Conservation (phyloP, 768 basidiomycete species). For the Hericium rajendrae region DNA sequence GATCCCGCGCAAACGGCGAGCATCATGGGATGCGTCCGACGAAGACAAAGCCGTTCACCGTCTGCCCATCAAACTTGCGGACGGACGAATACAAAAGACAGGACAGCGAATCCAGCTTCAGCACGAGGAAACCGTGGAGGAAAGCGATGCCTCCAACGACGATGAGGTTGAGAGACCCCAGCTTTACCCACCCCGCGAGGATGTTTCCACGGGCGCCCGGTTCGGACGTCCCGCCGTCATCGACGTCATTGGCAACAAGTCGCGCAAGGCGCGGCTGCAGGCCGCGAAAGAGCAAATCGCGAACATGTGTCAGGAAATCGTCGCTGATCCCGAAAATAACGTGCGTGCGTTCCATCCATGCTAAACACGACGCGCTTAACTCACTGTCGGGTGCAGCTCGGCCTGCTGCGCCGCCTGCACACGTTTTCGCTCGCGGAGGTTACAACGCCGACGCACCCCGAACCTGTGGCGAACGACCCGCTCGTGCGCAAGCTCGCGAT, state of each 20-base stretch:
- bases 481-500: slow-evolving; percentile 83
- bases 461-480: slow-evolving; percentile 68
- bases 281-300: slow-evolving; percentile 93
- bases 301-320: slow-evolving; percentile 83
- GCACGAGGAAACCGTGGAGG: slow-evolving; percentile 17
- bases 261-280: slow-evolving; percentile 57
- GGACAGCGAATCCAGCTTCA: slow-evolving; percentile 26
- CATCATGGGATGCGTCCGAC: slow-evolving; percentile 36
- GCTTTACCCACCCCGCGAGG: slow-evolving; percentile 36
- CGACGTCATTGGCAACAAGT: slow-evolving; percentile 57
- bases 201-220: slow-evolving; percentile 74
- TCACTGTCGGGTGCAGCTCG: slow-evolving; percentile 43
- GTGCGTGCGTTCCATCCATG: slow-evolving; percentile 37
- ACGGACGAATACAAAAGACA: slow-evolving; percentile 65
- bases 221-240: slow-evolving; percentile 79
- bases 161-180: slow-evolving; percentile 16
- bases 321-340: slow-evolving; percentile 91
- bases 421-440: slow-evolving; percentile 80
- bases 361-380: not conserved
- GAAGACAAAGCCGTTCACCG: slow-evolving; percentile 44
- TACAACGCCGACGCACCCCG: slow-evolving; percentile 54
- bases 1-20: slow-evolving; percentile 41
- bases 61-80: slow-evolving; percentile 79
- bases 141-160: slow-evolving; percentile 28
- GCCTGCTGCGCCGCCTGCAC: slow-evolving; percentile 79